Conservation (phyloP, 1,139 yeast species). For the Candida dubliniensis region DNA sequence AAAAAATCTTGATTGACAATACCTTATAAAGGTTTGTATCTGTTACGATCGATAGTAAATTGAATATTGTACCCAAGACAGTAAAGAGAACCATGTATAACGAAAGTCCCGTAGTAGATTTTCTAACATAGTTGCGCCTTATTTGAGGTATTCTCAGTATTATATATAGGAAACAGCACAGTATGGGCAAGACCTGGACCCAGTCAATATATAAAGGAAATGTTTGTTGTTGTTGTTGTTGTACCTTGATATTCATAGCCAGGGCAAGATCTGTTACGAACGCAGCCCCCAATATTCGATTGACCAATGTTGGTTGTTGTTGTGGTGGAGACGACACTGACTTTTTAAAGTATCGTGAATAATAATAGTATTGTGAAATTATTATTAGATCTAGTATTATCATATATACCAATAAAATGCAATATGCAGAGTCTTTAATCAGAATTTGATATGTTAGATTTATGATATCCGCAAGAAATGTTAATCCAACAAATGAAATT, state of each 20-base stretch:
- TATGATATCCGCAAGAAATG: conserved; percentile 83
- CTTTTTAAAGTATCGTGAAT: conserved; percentile 8
- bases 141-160: conserved; percentile 82
- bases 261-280: not conserved
- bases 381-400: conserved; percentile 70
- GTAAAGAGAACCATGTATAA: conserved; percentile 37
- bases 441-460: conserved; percentile 73
- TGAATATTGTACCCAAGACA: conserved; percentile 37
- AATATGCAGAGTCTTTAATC: conserved; percentile 59
- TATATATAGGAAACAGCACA: conserved; percentile 1
- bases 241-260: not conserved
- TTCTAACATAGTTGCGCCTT: conserved; percentile 30
- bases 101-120: conserved; percentile 40
- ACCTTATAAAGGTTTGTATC: conserved; percentile 22
- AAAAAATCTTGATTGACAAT: conserved; percentile 19
- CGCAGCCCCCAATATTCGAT: conserved; percentile 5
- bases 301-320: conserved; percentile 4
- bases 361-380: conserved; percentile 52
- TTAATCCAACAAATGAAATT: conserved; percentile 63
- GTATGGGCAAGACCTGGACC: not conserved
- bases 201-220: not conserved
- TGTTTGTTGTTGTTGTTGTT: not conserved
- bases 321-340: not conserved
- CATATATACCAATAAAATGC: conserved; percentile 47
- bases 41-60: conserved; percentile 31